A percentile compares a stretch with the other conserved stretches of the same genome.
These are phyloP conservation scores for Quercus alba DNA, from an alignment of 306 rosid species.

Conservation along the genomic window DNA sequence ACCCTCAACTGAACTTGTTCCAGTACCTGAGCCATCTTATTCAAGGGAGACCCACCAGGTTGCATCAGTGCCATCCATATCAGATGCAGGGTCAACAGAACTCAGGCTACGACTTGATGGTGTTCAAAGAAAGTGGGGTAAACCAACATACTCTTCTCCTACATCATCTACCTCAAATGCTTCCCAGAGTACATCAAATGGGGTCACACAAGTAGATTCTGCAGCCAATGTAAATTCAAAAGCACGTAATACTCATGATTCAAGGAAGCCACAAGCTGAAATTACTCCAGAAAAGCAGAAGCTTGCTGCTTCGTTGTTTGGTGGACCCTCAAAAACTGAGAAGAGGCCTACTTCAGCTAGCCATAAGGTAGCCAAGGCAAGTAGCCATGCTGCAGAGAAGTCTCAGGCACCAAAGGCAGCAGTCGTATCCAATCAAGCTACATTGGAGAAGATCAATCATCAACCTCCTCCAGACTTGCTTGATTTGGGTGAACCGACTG, in stretches of 20 bases:
- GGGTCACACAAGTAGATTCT: conserved; percentile 46
- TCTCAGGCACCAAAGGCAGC: conserved; percentile 45
- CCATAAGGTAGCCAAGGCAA: conserved; percentile 50
- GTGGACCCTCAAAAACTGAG: conserved; percentile 62
- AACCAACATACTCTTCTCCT: conserved; percentile 55
- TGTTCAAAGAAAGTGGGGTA: conserved; percentile 88
- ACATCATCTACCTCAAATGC: conserved; percentile 35
- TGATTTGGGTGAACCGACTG: conserved; percentile 61
- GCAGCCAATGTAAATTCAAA: conserved; percentile 40
- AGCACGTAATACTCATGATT: conserved; percentile 46
- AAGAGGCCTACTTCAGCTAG: conserved; percentile 45
- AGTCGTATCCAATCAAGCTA: conserved; percentile 25
- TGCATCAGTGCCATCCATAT: conserved; percentile 41
- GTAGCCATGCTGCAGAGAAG: conserved; percentile 34
- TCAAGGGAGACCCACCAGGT: conserved; percentile 52
- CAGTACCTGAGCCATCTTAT: conserved; percentile 59
- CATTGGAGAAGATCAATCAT: conserved; percentile 37
- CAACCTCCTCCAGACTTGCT: conserved; percentile 80
- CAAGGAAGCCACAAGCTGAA: conserved; percentile 55
- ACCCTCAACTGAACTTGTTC: conserved; percentile 61
- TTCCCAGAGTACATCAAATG: conserved; percentile 57
- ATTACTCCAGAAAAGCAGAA: conserved; percentile 73
- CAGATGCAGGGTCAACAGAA: conserved; percentile 55
- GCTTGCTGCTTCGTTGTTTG: conserved; percentile 90
- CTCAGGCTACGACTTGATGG: conserved; percentile 82